phyloP scores from a whole-genome alignment of 805 yeast species.

The Starmerella potacharoeniae region DNA sequence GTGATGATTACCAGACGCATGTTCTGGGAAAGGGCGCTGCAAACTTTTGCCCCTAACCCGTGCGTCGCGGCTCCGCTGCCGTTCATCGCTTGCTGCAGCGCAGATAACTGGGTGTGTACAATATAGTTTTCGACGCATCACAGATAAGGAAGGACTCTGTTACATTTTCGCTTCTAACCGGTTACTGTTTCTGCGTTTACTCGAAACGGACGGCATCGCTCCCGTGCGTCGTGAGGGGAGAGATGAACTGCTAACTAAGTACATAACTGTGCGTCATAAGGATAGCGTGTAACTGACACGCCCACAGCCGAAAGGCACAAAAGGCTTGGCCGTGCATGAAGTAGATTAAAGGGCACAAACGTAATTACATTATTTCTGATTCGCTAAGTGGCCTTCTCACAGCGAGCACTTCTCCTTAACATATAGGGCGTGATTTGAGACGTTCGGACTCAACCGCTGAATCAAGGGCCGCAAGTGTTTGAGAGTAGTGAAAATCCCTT shows the following conservation, averaged over 20 bases:
- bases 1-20: neutral
- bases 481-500: neutral
- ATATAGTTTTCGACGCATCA: no score
- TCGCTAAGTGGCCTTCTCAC: constrained; percentile 1
- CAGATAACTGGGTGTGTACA: neutral
- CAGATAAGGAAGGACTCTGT: no score
- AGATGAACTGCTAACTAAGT: neutral
- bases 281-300: neutral
- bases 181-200: neutral
- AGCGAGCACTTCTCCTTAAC: neutral
- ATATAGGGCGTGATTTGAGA: neutral
- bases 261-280: neutral
- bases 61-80: neutral
- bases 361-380: constrained; percentile 6
- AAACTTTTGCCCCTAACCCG: neutral
- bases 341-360: neutral
- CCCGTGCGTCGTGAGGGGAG: neutral
- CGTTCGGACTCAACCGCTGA: neutral
- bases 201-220: neutral
- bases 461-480: neutral
- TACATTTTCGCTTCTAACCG: neutral
- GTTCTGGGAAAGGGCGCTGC: neutral
- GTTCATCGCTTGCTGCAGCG: neutral
- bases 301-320: neutral
- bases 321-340: constrained; percentile 1